Conservation (phyloP, 179 eudicot genomes). For the Beta lomatogona region DNA sequence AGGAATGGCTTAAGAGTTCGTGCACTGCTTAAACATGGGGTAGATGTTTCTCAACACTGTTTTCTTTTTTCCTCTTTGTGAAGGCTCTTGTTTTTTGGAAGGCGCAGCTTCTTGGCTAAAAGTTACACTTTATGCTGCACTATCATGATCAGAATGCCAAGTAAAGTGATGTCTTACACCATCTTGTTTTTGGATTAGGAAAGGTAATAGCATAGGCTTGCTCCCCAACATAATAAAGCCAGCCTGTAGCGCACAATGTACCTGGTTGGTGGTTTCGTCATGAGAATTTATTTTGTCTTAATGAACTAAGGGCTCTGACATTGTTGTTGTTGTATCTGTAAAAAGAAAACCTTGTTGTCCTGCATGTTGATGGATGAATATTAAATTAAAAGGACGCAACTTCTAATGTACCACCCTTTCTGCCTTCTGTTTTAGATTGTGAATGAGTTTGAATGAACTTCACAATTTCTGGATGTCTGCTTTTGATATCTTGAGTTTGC, state of each 20-base stretch:
- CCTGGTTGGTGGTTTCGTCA: not conserved
- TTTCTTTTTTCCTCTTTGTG: no score
- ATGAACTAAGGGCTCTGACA: no score
- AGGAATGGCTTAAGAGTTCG: conserved; percentile 53
- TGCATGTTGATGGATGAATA: not conserved
- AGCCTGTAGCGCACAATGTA: not conserved
- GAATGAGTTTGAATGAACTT: not conserved
- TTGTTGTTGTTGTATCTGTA: not conserved
- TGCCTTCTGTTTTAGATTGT: not conserved
- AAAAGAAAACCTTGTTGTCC: not conserved
- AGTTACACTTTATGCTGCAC: not conserved
- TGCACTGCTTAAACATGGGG: conserved; percentile 40
- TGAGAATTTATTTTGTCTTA: not conserved
- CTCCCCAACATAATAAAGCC: no score
- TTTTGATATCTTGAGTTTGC: not conserved
- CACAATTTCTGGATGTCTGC: not conserved
- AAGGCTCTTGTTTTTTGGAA: not conserved
- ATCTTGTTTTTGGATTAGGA: not conserved
- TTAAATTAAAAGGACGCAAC: not conserved
- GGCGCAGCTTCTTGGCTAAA: not conserved
- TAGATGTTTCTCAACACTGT: conserved; percentile 19
- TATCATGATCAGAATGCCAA: not conserved
- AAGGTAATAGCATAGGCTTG: not conserved
- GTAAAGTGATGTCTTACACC: not conserved
- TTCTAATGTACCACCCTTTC: not conserved